Percentiles rank a stretch among this genome's conserved stretches.
phyloP scores from a whole-genome alignment of 2,329 filamentous ascomycete species.

The Herpotrichia juniperi region DNA sequence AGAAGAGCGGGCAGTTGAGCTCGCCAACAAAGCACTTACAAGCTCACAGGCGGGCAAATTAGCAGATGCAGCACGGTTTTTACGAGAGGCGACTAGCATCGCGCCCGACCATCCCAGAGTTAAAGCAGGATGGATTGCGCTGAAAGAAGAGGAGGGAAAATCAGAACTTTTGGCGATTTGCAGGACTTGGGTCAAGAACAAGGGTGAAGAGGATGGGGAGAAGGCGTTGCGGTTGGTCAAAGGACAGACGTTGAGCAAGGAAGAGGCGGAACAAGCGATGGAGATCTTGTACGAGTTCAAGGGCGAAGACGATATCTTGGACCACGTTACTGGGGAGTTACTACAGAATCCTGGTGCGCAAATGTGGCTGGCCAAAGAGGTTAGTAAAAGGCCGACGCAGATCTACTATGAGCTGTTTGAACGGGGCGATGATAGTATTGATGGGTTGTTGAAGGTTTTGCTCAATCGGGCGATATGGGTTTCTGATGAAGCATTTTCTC shows the following conservation, averaged over 20 bases:
- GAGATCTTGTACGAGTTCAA: slow-evolving; percentile 50
- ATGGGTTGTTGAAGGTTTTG: slow-evolving; percentile 49
- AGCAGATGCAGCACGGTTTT: slow-evolving; percentile 46
- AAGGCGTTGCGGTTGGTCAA: slow-evolving; percentile 40
- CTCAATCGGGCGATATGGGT: slow-evolving; percentile 52
- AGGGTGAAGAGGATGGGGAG: slow-evolving; percentile 49
- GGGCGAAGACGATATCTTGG: slow-evolving; percentile 49
- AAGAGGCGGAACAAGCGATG: slow-evolving; percentile 49
- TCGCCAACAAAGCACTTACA: slow-evolving; percentile 35
- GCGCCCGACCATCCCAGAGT: slow-evolving; percentile 49
- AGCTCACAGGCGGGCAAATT: slow-evolving; percentile 40
- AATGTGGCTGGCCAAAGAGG: slow-evolving; percentile 44
- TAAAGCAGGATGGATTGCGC: slow-evolving; percentile 47
- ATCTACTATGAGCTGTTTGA: slow-evolving; percentile 53
- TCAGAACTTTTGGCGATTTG: slow-evolving; percentile 42
- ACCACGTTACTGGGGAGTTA: slow-evolving; percentile 47
- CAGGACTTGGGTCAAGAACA: slow-evolving; percentile 40
- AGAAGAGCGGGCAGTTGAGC: slow-evolving; percentile 36
- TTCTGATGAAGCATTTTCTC: slow-evolving; percentile 51
- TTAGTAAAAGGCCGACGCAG: slow-evolving; percentile 47
- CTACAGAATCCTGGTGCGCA: slow-evolving; percentile 45
- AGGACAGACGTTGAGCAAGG: slow-evolving; percentile 37
- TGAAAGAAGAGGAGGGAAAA: slow-evolving; percentile 47
- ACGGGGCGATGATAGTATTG: slow-evolving; percentile 53
- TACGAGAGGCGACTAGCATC: slow-evolving; percentile 53